These are phyloP conservation scores for Piedraia hortae DNA, from an alignment of 2,329 filamentous ascomycete genomes.

Conservation along the genomic window DNA sequence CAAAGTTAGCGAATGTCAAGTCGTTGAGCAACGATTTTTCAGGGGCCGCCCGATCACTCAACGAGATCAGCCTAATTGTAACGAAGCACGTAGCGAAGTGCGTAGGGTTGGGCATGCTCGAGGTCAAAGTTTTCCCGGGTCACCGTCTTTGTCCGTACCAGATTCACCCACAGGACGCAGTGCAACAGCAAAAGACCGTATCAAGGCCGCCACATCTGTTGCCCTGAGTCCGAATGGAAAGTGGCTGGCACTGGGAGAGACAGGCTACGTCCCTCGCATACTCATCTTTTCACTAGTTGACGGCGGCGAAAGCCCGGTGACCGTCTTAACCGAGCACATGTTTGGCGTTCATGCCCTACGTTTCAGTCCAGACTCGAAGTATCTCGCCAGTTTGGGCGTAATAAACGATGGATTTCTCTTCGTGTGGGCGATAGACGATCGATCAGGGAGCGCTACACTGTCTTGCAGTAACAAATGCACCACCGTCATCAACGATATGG, in stretches of 20 bases:
- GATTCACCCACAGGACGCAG: constrained; percentile 40
- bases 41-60: constrained; percentile 27
- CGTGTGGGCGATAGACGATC: constrained; percentile 66
- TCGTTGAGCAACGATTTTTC: constrained; percentile 60
- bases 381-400: constrained; percentile 64
- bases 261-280: constrained; percentile 75
- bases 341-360: constrained; percentile 72
- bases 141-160: constrained; percentile 21
- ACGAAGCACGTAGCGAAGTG: constrained; percentile 7
- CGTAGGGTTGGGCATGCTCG: constrained; percentile 5
- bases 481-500: constrained; percentile 57
- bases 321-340: constrained; percentile 66
- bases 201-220: constrained; percentile 82
- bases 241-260: constrained; percentile 78
- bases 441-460: constrained; percentile 50
- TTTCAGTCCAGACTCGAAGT: constrained; percentile 68
- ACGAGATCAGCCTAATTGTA: constrained; percentile 8
- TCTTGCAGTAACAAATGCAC: constrained; percentile 83
- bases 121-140: constrained; percentile 19
- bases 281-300: constrained; percentile 59
- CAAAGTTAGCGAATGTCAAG: constrained; percentile 38
- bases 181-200: constrained; percentile 70
- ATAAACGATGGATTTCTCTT: constrained; percentile 86
- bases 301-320: constrained; percentile 61
- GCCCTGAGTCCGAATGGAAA: constrained; percentile 66